Base-by-base conservation (phyloP, 225 moss, liverwort and hornwort genomes). In the Polytrichum formosum region DNA sequence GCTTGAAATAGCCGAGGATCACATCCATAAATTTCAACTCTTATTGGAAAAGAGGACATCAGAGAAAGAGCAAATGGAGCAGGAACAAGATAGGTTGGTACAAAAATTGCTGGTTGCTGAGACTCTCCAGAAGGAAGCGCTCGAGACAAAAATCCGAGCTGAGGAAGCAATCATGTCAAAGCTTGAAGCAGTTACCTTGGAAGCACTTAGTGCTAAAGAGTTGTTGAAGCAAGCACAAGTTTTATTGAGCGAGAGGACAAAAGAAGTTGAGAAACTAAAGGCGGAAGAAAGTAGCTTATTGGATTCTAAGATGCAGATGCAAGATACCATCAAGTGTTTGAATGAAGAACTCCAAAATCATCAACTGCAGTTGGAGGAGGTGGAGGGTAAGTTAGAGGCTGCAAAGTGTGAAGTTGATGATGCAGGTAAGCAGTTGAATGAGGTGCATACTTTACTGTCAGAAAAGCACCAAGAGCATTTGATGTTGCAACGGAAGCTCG, bases 351-450 rank as follows among this genome's bases (percentile, higher is more conserved):
- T 74, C 66, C 72, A 78, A 56, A 56, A 70, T 33, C 71, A 75
- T 75, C 78, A 68, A 63, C 56, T 73, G 46, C 73, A 83, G 46
- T 64, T 83, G 56, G 74, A 64, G 63, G 67, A 84, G 53, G 69
- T 84, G 76, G 84, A 87, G 67, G 63, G 60, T 67, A 79, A 67
- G 28, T n/a, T 84, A 20, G 37, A 71, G 63, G 65, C 74, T 77
- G 70, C 72, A 6, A 74, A 74, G 25, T 72, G 67, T 74, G 79
- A 87, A 74, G 67, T 75, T 73, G 87, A 81, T 61, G 81, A 75
- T 76, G 64, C 81, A 31, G 70, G 64, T 26, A 76, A 84, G 70
- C 84, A 87, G 69, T 74, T 87, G 66, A 76, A 74, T 55, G 87
- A 81, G 18, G 81, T 83, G 56, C 87, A 87, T 79, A 68, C 76